A percentile compares a stretch with the other conserved stretches of the same genome.
Evolutionary conservation across 495 filamentous ascomycete species (phyloP).

Genomic region (Pseudevernia furfuracea): DNA sequence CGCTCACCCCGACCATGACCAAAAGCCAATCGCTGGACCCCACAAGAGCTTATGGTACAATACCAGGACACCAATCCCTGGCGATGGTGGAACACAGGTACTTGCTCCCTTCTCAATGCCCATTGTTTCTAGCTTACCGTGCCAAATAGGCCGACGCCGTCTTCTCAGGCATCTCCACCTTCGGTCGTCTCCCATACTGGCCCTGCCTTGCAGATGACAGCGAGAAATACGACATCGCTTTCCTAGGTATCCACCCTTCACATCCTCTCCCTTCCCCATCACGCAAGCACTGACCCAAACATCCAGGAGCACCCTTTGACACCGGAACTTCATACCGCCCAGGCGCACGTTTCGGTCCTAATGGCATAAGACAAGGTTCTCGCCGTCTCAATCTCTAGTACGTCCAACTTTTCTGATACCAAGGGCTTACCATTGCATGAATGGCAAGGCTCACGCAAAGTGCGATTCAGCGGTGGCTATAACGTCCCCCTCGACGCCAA

Average conservation of each 20-base stretch:
- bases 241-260: conserved; percentile 47
- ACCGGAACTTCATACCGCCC: conserved; percentile 71
- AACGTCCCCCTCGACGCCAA: conserved; percentile 54
- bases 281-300: background rate
- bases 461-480: conserved; percentile 53
- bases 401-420: conserved; percentile 24
- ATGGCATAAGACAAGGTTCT: conserved; percentile 73
- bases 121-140: conserved; percentile 11
- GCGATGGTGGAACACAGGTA: conserved; percentile 63
- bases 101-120: background rate
- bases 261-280: background rate
- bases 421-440: conserved; percentile 23
- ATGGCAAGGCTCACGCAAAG: conserved; percentile 45
- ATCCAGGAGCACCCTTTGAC: conserved; percentile 52
- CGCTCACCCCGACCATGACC: conserved; percentile 47
- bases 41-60: conserved; percentile 54
- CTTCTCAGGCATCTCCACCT: conserved; percentile 67
- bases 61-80: conserved; percentile 52
- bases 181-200: conserved; percentile 68
- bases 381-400: conserved; percentile 63
- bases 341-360: conserved; percentile 76
- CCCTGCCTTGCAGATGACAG: conserved; percentile 67
- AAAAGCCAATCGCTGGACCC: conserved; percentile 50
- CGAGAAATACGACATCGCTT: conserved; percentile 73
- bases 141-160: conserved; percentile 56